Base-by-base conservation (phyloP, 106 monocot species). In the Ottelia alismoides region DNA sequence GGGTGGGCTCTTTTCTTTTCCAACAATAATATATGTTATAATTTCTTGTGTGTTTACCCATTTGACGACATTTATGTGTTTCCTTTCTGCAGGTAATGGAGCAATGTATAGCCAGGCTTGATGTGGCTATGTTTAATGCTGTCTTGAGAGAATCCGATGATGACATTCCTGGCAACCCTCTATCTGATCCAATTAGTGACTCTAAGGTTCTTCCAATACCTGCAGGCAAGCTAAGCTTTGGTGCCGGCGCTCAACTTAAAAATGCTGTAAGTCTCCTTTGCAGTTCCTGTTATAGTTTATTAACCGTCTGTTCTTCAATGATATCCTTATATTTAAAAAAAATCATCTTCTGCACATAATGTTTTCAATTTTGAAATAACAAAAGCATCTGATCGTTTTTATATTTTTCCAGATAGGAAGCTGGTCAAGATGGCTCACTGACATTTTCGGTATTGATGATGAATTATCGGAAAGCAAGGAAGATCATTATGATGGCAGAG, bases 61-160 rank as follows among this genome's bases (percentile, higher is more conserved):
- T n/a, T n/a, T n/a, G n/a, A n/a, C n/a, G n/a, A n/a, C n/a, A n/a
- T n/a, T n/a, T n/a, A n/a, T n/a, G n/a, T n/a, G n/a, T n/a, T n/a
- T n/a, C n/a, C n/a, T n/a, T n/a, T n/a, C n/a, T 6, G 1, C 20
- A 96, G 94, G 78, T 83, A 27, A 96, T 96, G 88, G 94, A 96
- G 59, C 88, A 96, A 70, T 88, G 94, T 60, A 71, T 96, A 18
- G 57, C 73, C 61, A 81, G 88, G 64, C 70, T 96, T 55, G 94
- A 96, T 74, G 94, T 88, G 49, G 94, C 94, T 45, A 81, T 96
- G 80, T 82, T 96, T 50, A 88, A 96, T 76, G 94, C 94, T 47
- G 72, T 96, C 45, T 43, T 96, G 40, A 80, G 94, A 29, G 74
- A 76, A 69, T 81, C 94, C 47, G 76, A 66, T 69, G 88, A 96